Conservation (phyloP, 192 early-diverging fungal genomes). For the Pecoramyces ruminantium region DNA sequence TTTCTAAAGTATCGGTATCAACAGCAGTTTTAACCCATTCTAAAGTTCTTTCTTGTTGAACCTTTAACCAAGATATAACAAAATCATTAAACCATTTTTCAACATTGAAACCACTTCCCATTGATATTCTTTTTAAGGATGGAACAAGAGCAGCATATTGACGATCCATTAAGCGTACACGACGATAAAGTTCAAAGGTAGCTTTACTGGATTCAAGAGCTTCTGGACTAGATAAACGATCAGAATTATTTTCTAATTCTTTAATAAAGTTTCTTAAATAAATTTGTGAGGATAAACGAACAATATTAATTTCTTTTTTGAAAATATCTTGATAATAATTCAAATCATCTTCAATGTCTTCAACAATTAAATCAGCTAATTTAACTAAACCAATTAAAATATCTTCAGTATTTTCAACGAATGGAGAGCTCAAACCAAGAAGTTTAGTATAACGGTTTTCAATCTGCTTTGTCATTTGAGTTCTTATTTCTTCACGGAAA, state of each 20-base stretch:
- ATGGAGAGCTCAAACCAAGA: conserved; percentile 19
- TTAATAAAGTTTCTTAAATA: conserved; percentile 25
- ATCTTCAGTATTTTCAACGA: conserved; percentile 26
- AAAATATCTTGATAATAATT: conserved; percentile 21
- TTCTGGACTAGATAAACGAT: conserved; percentile 14
- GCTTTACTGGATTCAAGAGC: conserved; percentile 18
- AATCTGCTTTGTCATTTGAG: conserved; percentile 13
- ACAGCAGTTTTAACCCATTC: conserved; percentile 56
- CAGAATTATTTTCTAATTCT: conserved; percentile 16
- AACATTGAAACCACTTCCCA: conserved; percentile 37
- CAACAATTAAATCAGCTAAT: conserved; percentile 24
- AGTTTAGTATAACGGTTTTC: conserved; percentile 20
- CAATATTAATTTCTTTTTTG: conserved; percentile 23
- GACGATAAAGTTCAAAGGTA: conserved; percentile 24
- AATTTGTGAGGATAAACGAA: conserved; percentile 19
- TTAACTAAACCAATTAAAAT: conserved; percentile 18
- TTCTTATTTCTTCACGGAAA: conserved; percentile 21
- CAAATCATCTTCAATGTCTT: conserved; percentile 30
- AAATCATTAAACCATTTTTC: conserved; percentile 53
- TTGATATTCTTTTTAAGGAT: conserved; percentile 11
- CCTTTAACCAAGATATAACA: conserved; percentile 44
- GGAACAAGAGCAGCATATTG: conserved; percentile 19
- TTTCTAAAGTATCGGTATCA: conserved; percentile 37
- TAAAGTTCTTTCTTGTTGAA: conserved; percentile 37
- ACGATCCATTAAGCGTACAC: conserved; percentile 20